Base-by-base conservation (phyloP, 495 filamentous ascomycete genomes). In the Staphylotrichum tortipilum region DNA sequence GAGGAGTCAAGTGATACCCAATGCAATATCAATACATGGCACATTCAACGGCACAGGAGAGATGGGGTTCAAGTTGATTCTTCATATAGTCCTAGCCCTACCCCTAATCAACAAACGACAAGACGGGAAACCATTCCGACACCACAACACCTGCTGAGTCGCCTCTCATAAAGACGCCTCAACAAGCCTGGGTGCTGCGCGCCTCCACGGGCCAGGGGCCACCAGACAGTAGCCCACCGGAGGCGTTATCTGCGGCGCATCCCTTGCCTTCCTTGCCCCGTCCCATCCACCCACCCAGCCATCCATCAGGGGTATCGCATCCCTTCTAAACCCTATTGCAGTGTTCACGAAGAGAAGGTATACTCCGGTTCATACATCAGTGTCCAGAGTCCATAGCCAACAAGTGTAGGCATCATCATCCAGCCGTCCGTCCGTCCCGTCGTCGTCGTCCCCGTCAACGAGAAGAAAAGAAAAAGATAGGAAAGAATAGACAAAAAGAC, bases 291-390 rank as follows among this genome's bases (percentile, higher is more conserved):
- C 49, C 33, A 26, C 11, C 41, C 35, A 29, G n/a, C 42, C 38
- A 40, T 53, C 41, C 22, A 30, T 52, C 50, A 34, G 53, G 53
- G 56, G 59, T 56, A 62, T 54, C 50, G 43, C 46, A 56, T 54
- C 55, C 59, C 54, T 57, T 60, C 57, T 55, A 52, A 60, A 56
- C 50, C 56, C 59, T 58, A 61, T 50, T 50, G 35, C 37, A 34
- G 55, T 47, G 57, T 50, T 61, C 55, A 47, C 54, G 45, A 57
- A 55, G 52, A 50, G 54, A 61, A 45, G 41, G 52, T 49, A 58
- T 58, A 58, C 56, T 65, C 63, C 26, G 58, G 65, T 52, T 52
- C 49, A 49, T 30, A 55, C 45, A 59, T 36, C 52, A 34, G 47
- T 52, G 37, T 47, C 41, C 41, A 33, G 31, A 39, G n/a, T 26